Evolutionary conservation across 257 asterid species (phyloP).

Genomic region (Scutellaria galericulata): DNA sequence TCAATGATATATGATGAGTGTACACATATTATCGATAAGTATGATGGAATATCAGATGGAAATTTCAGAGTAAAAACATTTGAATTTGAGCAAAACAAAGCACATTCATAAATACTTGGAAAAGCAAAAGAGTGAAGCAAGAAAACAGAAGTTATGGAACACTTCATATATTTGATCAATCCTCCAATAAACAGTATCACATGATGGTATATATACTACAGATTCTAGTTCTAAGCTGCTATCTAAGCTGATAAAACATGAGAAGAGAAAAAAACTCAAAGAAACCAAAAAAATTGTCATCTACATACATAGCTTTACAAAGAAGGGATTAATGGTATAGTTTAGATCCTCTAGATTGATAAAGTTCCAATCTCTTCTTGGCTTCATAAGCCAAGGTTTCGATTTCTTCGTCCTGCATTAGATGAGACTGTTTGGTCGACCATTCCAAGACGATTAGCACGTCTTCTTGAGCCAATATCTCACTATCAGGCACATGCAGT

Average conservation of each 20-base stretch:
- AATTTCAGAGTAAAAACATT: too few species aligned
- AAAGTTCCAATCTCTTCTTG: constrained; percentile 68
- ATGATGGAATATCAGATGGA: too few species aligned
- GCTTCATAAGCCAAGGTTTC: constrained; percentile 57
- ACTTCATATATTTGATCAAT: background rate
- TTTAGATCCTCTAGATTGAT: constrained; percentile 63
- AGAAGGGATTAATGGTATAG: constrained; percentile 37
- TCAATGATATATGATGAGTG: too few species aligned
- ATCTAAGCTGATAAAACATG: constrained; percentile 29
- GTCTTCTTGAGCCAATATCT: constrained; percentile 55
- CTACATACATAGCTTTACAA: constrained; percentile 12
- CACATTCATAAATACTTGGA: too few species aligned
- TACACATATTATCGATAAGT: too few species aligned
- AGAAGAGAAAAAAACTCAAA: background rate
- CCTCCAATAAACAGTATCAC: constrained; percentile 8
- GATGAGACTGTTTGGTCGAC: constrained; percentile 55
- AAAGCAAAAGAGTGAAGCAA: too few species aligned
- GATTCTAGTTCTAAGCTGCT: background rate
- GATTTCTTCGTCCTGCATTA: constrained; percentile 58
- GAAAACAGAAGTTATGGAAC: background rate
- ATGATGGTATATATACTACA: constrained; percentile 21
- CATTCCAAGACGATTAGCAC: constrained; percentile 62
- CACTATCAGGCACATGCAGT: constrained; percentile 72
- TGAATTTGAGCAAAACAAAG: too few species aligned
- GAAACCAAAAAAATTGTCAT: constrained; percentile 3